Evolutionary conservation across 2,329 filamentous ascomycete species (phyloP).

Genomic region (Teratosphaeriaceae sp.): DNA sequence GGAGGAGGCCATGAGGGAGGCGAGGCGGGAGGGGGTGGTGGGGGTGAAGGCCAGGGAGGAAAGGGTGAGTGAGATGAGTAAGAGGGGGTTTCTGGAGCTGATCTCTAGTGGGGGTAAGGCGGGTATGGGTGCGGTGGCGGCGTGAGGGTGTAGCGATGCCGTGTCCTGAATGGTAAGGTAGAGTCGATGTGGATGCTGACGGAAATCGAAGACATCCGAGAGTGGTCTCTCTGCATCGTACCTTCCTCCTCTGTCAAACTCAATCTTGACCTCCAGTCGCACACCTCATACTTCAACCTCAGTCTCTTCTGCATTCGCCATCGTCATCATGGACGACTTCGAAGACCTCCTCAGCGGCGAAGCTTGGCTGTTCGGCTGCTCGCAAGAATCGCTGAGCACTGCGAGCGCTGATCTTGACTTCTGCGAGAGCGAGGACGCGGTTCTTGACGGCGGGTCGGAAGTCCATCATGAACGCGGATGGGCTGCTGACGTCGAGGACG

Average conservation of each 20-base stretch:
- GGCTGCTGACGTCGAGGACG: neutral
- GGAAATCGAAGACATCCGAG: no score
- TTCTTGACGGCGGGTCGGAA: neutral
- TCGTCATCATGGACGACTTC: slow-evolving; percentile 19
- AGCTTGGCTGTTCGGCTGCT: slow-evolving; percentile 14
- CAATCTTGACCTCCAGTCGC: no score
- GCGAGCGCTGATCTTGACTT: slow-evolving; percentile 12
- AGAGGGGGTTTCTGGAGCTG: slow-evolving; percentile 90
- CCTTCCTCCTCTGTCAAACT: no score
- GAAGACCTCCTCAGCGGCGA: slow-evolving; percentile 21
- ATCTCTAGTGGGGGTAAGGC: slow-evolving; percentile 57
- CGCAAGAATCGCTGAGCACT: slow-evolving; percentile 18
- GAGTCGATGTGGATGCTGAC: no score
- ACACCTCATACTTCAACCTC: no score
- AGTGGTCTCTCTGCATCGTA: no score
- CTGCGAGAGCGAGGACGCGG: slow-evolving; percentile 6
- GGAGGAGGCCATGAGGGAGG: slow-evolving; percentile 64
- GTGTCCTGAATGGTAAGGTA: no score
- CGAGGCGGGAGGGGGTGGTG: slow-evolving; percentile 65
- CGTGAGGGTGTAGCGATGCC: no score
- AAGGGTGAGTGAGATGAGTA: slow-evolving; percentile 91
- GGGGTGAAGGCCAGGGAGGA: slow-evolving; percentile 76
- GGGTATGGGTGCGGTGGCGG: slow-evolving; percentile 1
- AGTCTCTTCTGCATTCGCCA: no score
- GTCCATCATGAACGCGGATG: neutral